phyloP scores from a whole-genome alignment of 495 filamentous ascomycete species.

The Penicillium verhagenii region DNA sequence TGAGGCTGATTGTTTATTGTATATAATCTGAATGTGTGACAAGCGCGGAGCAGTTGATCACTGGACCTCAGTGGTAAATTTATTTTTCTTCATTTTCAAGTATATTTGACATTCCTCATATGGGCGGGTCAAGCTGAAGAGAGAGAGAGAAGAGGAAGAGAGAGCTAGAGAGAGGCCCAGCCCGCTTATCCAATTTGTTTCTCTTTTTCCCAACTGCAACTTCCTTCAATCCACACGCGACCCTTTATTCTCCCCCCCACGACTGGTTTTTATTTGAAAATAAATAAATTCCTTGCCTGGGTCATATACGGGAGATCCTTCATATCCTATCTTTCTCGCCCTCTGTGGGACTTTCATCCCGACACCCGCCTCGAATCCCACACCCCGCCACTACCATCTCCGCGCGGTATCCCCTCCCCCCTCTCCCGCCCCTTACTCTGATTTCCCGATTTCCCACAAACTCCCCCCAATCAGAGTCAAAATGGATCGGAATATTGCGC shows the following conservation, averaged over 20 bases:
- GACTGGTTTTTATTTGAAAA: neutral
- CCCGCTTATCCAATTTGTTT: constrained; percentile 31
- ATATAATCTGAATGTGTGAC: neutral
- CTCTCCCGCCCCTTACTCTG: constrained; percentile 22
- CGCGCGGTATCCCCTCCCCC: constrained; percentile 15
- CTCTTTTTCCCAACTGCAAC: constrained; percentile 27
- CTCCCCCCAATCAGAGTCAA: constrained; percentile 10
- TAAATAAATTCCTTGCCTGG: neutral
- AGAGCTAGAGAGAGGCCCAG: constrained; percentile 12
- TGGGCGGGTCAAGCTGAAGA: neutral
- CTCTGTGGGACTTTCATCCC: constrained; percentile 16
- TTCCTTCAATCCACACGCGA: constrained; percentile 13
- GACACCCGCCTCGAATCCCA: constrained; percentile 3
- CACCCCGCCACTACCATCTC: constrained; percentile 20
- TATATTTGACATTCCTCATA: neutral
- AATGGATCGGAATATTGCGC: constrained; percentile 51
- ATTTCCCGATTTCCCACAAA: constrained; percentile 4
- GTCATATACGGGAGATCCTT: neutral
- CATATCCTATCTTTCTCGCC: constrained; percentile 5
- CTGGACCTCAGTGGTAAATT: neutral
- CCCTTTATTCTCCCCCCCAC: constrained; percentile 1
- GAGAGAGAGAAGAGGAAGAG: neutral
- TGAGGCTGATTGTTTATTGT: neutral
- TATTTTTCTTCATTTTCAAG: neutral
- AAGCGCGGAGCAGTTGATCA: neutral